Evolutionary conservation across 176 grass and related monocot species (phyloP).

Genomic region (bread wheat (Triticum aestivum)): IWGSC_CS_RefSeq_v2.1 NC_057799.1:6841472-6841971

Average conservation of each 20-base stretch:
- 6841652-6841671: conserved; percentile 81
- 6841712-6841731: conserved; percentile 58
- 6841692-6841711: conserved; percentile 61
- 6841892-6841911: background rate
- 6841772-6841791: background rate
- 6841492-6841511: background rate
- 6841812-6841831: background rate
- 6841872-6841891: background rate
- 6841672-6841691: conserved; percentile 79
- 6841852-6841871: background rate
- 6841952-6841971: background rate
- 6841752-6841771: background rate
- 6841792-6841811: background rate
- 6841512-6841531: background rate
- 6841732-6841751: background rate
- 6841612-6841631: conserved; percentile 42
- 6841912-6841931: background rate
- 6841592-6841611: background rate
- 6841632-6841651: conserved; percentile 78
- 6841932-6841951: background rate
- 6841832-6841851: background rate
- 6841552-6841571: conserved; percentile 45
- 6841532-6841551: conserved; percentile 43
- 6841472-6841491: background rate
- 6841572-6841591: conserved; percentile 21